These are phyloP conservation scores for Colletotrichum neosansevieriae DNA, from an alignment of 2,329 filamentous ascomycete species.

Conservation along the genomic window DNA sequence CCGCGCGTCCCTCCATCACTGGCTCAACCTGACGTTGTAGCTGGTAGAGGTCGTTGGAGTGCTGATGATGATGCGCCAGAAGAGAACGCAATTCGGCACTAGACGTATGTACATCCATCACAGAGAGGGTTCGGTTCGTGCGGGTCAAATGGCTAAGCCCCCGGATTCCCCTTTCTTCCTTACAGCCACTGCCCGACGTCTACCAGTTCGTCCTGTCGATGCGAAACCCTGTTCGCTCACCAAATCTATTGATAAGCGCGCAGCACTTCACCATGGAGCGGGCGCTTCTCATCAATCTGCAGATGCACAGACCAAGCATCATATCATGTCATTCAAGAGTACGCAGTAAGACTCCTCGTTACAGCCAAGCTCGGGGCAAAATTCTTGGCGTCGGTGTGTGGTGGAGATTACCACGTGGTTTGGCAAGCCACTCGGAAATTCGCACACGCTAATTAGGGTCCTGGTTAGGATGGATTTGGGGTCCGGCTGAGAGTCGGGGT, in stretches of 20 bases:
- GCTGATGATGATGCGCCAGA: too few relatives aligned
- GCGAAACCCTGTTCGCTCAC: background rate
- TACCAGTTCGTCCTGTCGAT: conserved; percentile 21
- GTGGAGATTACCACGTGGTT: conserved; percentile 39
- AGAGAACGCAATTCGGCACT: too few relatives aligned
- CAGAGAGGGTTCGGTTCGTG: too few relatives aligned
- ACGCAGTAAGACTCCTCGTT: too few relatives aligned
- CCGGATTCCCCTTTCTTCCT: background rate
- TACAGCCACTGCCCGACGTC: background rate
- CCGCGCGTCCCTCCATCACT: too few relatives aligned
- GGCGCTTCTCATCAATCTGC: background rate
- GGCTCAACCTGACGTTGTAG: background rate
- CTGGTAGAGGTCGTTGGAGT: too few relatives aligned
- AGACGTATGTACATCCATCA: too few relatives aligned
- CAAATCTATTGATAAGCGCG: conserved; percentile 13
- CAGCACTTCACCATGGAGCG: background rate
- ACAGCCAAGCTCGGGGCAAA: background rate
- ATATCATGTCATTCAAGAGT: background rate
- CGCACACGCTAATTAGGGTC: conserved; percentile 25
- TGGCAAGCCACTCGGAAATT: conserved; percentile 31
- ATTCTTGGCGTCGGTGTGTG: conserved; percentile 7
- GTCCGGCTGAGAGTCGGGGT: conserved; percentile 14
- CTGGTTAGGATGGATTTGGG: conserved; percentile 22
- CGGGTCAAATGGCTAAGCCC: background rate
- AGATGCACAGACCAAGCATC: background rate